Conservation (phyloP, 2,329 filamentous ascomycete genomes). For the Hypocreales sp. region DNA sequence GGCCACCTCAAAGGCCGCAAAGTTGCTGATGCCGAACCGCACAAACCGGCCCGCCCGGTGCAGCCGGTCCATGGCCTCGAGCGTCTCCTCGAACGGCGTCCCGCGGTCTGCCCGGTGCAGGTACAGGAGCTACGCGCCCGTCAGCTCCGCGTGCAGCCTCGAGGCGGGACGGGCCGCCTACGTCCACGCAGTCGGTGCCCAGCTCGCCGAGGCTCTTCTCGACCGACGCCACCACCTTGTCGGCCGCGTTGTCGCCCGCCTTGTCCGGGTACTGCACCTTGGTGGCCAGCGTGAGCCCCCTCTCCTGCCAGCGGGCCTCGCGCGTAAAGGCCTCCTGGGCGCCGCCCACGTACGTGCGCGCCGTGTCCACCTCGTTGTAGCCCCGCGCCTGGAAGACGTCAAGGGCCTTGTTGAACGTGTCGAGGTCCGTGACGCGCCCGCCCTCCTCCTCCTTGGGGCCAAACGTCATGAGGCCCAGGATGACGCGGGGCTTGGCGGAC, state of each 20-base stretch:
- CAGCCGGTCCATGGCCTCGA: slow-evolving; percentile 62
- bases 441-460: slow-evolving; percentile 46
- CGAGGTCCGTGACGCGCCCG: slow-evolving; percentile 52
- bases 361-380: slow-evolving; percentile 77
- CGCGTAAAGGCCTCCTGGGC: slow-evolving; percentile 67
- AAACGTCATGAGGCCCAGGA: slow-evolving; percentile 81
- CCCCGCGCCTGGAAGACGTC: slow-evolving; percentile 64
- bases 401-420: slow-evolving; percentile 56
- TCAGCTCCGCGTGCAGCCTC: too few relatives aligned
- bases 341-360: slow-evolving; percentile 55
- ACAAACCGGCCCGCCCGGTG: slow-evolving; percentile 81
- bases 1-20: slow-evolving; percentile 73
- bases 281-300: slow-evolving; percentile 63
- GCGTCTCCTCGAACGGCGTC: slow-evolving; percentile 64
- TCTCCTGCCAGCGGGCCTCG: slow-evolving; percentile 62
- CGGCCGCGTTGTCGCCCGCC: slow-evolving; percentile 44
- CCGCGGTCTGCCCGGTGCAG: slow-evolving; percentile 35
- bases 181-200: slow-evolving; percentile 56
- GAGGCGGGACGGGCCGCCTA: too few relatives aligned
- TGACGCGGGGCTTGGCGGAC: slow-evolving; percentile 45
- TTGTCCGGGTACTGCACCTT: slow-evolving; percentile 52
- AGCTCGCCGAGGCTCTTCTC: slow-evolving; percentile 57
- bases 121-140: slow-evolving; percentile 17
- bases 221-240: slow-evolving; percentile 48
- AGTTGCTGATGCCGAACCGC: slow-evolving; percentile 68